Evolutionary conservation across 1,284 basidiomycete species (phyloP), one percentile per base, ranked within the genome.

Genomic region (Cryptococcus neoformans): DNA sequence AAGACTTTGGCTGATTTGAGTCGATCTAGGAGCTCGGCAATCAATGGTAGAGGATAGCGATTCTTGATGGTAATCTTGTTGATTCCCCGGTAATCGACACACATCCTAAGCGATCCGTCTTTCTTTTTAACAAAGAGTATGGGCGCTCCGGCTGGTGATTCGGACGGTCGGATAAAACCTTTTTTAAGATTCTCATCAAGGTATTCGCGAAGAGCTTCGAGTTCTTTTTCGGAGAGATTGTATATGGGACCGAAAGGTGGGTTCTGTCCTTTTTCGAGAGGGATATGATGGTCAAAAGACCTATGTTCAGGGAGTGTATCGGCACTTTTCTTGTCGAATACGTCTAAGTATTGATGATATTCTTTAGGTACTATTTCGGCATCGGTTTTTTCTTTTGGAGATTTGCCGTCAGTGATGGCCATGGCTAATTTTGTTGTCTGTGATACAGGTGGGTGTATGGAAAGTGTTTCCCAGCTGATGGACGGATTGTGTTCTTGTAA

Each of bases 1-100:
- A 70, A 76, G n/a, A 62, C 47, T 10, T 55, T 64, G 1, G 66
- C 66, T 0, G 37, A n/a, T 0, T 28, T 68, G 0, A 84, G 55
- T 5, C 55, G 54, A 50, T 74, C 62, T 0, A 78, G 59, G 0
- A 63, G 51, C 17, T 72, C 65, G 0, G 42, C 11, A 16, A 67
- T 65, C 0, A 58, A 53, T 0, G 62, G 63, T 1, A 73, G 50
- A 2, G 64, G 62, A 34, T 49, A 49, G 3, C 48, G 34, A 17
- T 49, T 36, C 17, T 49, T 49, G 28, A 34, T 38, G 14, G 48
- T 49, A 14, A 49, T 49, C 17, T 14, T 14, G 35, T 49, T 49
- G 34, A 49, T 5, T 36, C 14, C 14, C 10, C 48, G 48, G 12
- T 49, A 49, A 17, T 49, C 48, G 6, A 34, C 17, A 36, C 48